Percentiles rank a stretch among this genome's conserved stretches.
phyloP scores from a whole-genome alignment of 345 rosid genomes.

The Sapria himalayana region DNA sequence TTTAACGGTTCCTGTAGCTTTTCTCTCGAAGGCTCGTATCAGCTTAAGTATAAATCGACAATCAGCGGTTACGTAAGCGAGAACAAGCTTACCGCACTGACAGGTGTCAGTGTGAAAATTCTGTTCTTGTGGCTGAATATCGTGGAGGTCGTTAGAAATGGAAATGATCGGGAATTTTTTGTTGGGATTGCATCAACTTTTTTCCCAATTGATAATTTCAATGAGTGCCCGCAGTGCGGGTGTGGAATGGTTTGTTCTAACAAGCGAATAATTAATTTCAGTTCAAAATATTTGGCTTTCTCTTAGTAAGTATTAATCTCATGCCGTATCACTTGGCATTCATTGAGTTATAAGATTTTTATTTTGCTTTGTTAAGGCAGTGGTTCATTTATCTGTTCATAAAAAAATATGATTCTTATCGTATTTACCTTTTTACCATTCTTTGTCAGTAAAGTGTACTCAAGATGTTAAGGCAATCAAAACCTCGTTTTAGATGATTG shows the following conservation, averaged over 20 bases:
- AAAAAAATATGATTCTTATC: no score
- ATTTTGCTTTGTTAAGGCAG: no score
- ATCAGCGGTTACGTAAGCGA: slow-evolving; percentile 56
- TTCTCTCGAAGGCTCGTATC: slow-evolving; percentile 76
- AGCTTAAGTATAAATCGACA: slow-evolving; percentile 48
- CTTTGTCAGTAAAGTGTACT: no score
- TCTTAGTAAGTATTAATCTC: no score
- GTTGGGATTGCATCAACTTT: slow-evolving; percentile 82
- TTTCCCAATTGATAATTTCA: slow-evolving; percentile 57
- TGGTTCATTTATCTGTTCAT: no score
- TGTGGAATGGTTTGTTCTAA: slow-evolving; percentile 62
- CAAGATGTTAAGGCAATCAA: no score
- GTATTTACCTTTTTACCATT: no score
- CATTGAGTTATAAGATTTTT: no score
- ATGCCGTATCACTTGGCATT: no score
- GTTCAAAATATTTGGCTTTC: slow-evolving; percentile 26
- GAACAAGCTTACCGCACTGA: slow-evolving; percentile 32
- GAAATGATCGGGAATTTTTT: slow-evolving; percentile 49
- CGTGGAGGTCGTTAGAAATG: slow-evolving; percentile 51
- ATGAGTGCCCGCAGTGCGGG: slow-evolving; percentile 76
- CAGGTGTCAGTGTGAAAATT: slow-evolving; percentile 75
- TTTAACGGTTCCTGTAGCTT: slow-evolving; percentile 52
- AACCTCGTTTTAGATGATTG: no score
- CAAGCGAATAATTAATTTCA: slow-evolving; percentile 16
- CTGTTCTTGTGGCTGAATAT: slow-evolving; percentile 79